Evolutionary conservation across 768 basidiomycete species (phyloP), one percentile per base, ranked within the genome.

Genomic region (Boletus reticulatus): DNA sequence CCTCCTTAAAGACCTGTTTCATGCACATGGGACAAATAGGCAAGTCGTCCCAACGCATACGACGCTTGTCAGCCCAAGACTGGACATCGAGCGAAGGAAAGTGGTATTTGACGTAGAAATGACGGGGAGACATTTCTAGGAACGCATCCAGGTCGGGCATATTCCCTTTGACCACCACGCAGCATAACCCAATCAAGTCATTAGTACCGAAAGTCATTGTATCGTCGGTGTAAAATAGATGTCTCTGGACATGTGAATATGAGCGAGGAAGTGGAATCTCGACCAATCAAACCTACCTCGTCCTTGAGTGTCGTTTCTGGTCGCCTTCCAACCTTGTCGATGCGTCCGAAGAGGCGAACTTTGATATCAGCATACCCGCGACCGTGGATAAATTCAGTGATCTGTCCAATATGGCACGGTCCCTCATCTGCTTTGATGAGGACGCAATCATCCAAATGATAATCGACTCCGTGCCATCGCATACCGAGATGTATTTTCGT

Each of bases 381-480:
- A 31, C 54, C 52, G 41, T 61, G 69, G 48, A 50, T 60, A 52
- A 84, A 63, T 7, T 62, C 53, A 1, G 62, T 61, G 56, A 89
- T 75, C 37, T 82, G 80, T 1, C 81, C 89, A 45, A 90, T 79
- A 27, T 78, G 62, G 4, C 81, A 84, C 1, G 83, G 80, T 0
- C 84, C 84, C 1, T 73, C 57, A 0, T 74, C 67, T 0, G 78
- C 61, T 42, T 67, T 75, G 63, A 84, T 79, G 6, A 84, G 71
- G 6, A 83, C 80, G 57, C 81, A 88, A 37, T 92, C 89, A 42
- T 83, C 69, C 0, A 73, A 47, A 51, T 92, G 90, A 57, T 84
- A 91, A 0, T 69, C 69, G 2, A 72, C 60, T 0, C 80, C 82
- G 11, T 68, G 70, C 62, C 75, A 83, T 0, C 73, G 67, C 24